A percentile compares a stretch with the other conserved stretches of the same genome.
Evolutionary conservation across 2,329 filamentous ascomycete genomes (phyloP).

Genomic region (Thyridium curvatum): DNA sequence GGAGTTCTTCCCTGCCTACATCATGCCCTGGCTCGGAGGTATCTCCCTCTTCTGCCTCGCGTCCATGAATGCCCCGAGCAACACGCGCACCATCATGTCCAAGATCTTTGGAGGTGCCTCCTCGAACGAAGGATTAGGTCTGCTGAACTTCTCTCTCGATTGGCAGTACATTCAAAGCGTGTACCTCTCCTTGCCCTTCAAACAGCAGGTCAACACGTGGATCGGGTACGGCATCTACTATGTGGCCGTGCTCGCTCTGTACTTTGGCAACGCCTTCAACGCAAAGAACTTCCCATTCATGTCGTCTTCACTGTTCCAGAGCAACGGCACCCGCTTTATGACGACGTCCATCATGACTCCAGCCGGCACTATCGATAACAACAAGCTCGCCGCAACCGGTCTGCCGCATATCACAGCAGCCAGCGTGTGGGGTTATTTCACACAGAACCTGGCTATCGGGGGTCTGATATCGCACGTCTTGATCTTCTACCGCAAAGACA

Average conservation of each 20-base stretch:
- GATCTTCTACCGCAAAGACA: constrained; percentile 50
- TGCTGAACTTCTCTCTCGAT: constrained; percentile 32
- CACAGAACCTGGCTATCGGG: constrained; percentile 30
- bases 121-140: constrained; percentile 28
- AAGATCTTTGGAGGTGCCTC: constrained; percentile 42
- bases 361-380: too few species aligned
- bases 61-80: constrained; percentile 41
- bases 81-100: constrained; percentile 34
- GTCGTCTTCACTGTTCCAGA: constrained; percentile 6
- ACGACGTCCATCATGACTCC: too few species aligned
- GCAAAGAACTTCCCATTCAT: constrained; percentile 24
- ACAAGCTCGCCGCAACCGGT: too few species aligned
- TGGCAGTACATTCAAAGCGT: constrained; percentile 35
- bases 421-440: too few species aligned
- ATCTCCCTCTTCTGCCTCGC: constrained; percentile 49
- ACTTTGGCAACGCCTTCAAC: constrained; percentile 33
- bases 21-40: constrained; percentile 48
- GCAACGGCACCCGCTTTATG: too few species aligned
- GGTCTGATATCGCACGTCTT: constrained; percentile 45
- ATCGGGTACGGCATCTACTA: constrained; percentile 42
- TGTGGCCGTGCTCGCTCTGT: constrained; percentile 31
- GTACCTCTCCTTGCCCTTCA: constrained; percentile 43
- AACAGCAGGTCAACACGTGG: constrained; percentile 38
- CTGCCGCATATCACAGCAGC: too few species aligned
- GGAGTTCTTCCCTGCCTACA: constrained; percentile 48